Evolutionary conservation across 352 stramenopile species (phyloP), one percentile per base, ranked within the genome.

Genomic region (Globisporangium sylvaticum): DNA sequence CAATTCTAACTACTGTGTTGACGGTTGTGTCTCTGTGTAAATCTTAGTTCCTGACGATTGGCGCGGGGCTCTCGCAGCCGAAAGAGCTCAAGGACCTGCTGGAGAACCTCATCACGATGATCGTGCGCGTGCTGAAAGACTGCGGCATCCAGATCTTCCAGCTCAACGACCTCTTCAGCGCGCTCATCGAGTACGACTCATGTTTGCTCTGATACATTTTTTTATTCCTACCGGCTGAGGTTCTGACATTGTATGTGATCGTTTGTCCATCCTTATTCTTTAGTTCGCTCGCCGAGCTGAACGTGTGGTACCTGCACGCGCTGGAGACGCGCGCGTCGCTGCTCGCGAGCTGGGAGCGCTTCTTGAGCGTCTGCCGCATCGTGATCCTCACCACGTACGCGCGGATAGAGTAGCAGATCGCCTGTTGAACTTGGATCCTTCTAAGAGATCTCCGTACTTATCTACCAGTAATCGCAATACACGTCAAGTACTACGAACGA

Each of bases 21-120:
- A 14, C 46, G 3, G 39, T 42, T 62, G 22, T 57, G 27, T 48
- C 22, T 22, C 12, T 14, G 27, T 55, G 18, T 31, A 59, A 42
- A 9, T 24, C 12, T 14, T 20, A 80, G 73, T 70, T 93, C 44
- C 53, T 93, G 58, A 88, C 83, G 24, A 91, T 93, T 54, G 85
- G 85, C 24, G 85, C 83, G 22, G 83, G 81, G 12, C 69, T 93
- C 48, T 93, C 85, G 18, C 83, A 91, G 68, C 79, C 81, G 2
- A 91, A 93, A 61, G 85, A 91, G 54, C 71, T 91, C 34, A 89
- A 91, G 55, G 79, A 91, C 48, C 48, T 91, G 10, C 67, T 91
- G 32, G 81, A 83, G 37, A 80, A 91, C 66, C 75, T 93, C 44
- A 62, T 87, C 25, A 78, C 71, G n/a, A 84, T 81, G 53, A 73